These are phyloP conservation scores for Chernovozyma aurita DNA, from an alignment of 1,139 yeast species.

Conservation along the genomic window DNA sequence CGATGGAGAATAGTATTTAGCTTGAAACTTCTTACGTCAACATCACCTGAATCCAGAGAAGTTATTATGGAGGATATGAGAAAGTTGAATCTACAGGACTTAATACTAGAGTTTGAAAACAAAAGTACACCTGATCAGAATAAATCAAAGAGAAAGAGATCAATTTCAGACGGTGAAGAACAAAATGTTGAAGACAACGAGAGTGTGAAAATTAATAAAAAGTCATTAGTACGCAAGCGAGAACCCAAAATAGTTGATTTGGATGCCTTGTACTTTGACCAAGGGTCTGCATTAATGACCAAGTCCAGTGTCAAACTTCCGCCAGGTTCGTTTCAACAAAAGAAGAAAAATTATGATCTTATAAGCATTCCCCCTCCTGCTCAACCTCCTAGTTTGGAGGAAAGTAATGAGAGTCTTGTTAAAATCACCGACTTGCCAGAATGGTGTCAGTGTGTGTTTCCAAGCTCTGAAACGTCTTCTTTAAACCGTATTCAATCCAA, in stretches of 20 bases:
- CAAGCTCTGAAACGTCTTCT: slow-evolving; percentile 56
- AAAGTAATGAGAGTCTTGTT: slow-evolving; percentile 48
- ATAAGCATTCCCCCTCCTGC: slow-evolving; percentile 69
- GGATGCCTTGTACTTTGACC: slow-evolving; percentile 60
- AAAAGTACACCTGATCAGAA: slow-evolving; percentile 5
- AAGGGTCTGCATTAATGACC: slow-evolving; percentile 68
- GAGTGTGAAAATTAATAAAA: slow-evolving; percentile 6
- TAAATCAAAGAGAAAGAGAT: slow-evolving; percentile 14
- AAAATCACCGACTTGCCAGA: slow-evolving; percentile 62
- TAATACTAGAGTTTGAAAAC: slow-evolving; percentile 25
- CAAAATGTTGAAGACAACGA: slow-evolving; percentile 9
- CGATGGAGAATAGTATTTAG: slow-evolving; percentile 54
- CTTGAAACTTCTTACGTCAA: slow-evolving; percentile 36
- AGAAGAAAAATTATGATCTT: slow-evolving; percentile 74
- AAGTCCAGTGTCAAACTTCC: slow-evolving; percentile 70
- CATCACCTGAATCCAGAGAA: slow-evolving; percentile 27
- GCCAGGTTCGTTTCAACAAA: slow-evolving; percentile 74
- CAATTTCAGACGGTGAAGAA: slow-evolving; percentile 10
- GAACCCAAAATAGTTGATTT: slow-evolving; percentile 61
- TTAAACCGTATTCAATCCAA: slow-evolving; percentile 82
- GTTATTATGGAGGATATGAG: slow-evolving; percentile 21
- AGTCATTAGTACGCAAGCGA: slow-evolving; percentile 12
- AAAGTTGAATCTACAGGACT: slow-evolving; percentile 16
- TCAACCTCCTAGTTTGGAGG: slow-evolving; percentile 42
- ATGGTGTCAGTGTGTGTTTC: slow-evolving; percentile 82